A percentile compares a stretch with the other conserved stretches of the same genome.
Conservation (phyloP, 768 basidiomycete genomes). For the Lanmaoa pseudosensibilis region DNA sequence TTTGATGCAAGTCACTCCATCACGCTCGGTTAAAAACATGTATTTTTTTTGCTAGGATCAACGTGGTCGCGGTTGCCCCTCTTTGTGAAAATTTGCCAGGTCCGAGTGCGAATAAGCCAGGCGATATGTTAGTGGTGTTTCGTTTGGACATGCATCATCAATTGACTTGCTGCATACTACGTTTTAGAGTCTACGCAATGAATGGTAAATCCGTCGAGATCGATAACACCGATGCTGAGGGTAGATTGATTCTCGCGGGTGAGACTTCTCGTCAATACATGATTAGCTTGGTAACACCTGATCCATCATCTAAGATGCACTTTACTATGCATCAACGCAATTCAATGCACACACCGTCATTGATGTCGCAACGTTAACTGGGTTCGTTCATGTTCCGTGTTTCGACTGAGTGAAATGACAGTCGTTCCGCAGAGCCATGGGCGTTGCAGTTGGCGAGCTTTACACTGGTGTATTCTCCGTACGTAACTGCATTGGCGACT, state of each 20-base stretch:
- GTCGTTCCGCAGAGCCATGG: constrained; percentile 55
- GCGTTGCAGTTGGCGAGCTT: constrained; percentile 70
- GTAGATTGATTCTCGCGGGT: constrained; percentile 75
- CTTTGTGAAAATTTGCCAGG: constrained; percentile 88
- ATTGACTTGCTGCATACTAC: neutral
- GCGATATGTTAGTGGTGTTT: constrained; percentile 63
- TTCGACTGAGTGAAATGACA: neutral
- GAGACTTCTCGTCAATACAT: constrained; percentile 12
- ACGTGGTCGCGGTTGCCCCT: constrained; percentile 70
- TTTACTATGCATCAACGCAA: constrained; percentile 76
- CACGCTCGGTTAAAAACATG: neutral
- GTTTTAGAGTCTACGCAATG: constrained; percentile 72
- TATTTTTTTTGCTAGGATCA: constrained; percentile 49
- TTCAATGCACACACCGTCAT: constrained; percentile 82
- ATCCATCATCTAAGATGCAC: constrained; percentile 53
- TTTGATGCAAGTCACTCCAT: neutral
- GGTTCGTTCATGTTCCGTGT: constrained; percentile 40
- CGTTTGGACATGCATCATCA: neutral
- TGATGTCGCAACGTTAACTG: constrained; percentile 86
- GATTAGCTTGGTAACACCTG: neutral
- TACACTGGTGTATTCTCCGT: constrained; percentile 81
- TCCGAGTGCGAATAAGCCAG: constrained; percentile 65
- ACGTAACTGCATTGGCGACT: constrained; percentile 15
- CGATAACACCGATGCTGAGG: constrained; percentile 87
- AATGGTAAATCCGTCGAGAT: constrained; percentile 86